Conservation (phyloP, 495 filamentous ascomycete species). For the Parachaetomium inaequale region DNA sequence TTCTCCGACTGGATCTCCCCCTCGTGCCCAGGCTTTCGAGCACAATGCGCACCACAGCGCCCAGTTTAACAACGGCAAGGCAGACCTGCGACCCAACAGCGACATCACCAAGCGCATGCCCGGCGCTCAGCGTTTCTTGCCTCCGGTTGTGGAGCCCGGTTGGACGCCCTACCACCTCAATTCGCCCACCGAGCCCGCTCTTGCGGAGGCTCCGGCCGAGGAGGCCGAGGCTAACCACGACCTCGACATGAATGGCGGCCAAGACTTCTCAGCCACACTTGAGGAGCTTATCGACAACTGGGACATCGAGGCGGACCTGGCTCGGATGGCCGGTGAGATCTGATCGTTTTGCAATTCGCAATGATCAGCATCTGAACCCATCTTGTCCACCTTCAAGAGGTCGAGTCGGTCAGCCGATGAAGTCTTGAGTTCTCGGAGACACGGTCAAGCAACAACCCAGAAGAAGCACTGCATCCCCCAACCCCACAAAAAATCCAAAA, state of each 20-base stretch:
- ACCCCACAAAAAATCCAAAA: neutral
- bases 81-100: constrained; percentile 2
- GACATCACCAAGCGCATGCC: constrained; percentile 12
- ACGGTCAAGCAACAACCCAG: neutral
- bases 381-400: neutral
- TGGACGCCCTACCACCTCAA: constrained; percentile 13
- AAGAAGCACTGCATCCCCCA: neutral
- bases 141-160: constrained; percentile 4
- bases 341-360: neutral
- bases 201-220: neutral
- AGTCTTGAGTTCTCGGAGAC: neutral
- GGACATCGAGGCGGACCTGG: neutral
- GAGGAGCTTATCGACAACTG: neutral
- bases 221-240: neutral
- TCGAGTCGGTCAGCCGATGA: neutral
- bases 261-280: neutral
- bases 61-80: constrained; percentile 3
- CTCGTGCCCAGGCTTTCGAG: neutral
- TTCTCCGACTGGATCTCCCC: neutral
- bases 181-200: neutral
- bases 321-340: neutral
- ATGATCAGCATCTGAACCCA: neutral
- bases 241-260: neutral
- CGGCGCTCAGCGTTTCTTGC: constrained; percentile 7
- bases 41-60: neutral